Evolutionary conservation across 495 filamentous ascomycete genomes (phyloP).

Genomic region (Hyaloscypha bicolor): DNA sequence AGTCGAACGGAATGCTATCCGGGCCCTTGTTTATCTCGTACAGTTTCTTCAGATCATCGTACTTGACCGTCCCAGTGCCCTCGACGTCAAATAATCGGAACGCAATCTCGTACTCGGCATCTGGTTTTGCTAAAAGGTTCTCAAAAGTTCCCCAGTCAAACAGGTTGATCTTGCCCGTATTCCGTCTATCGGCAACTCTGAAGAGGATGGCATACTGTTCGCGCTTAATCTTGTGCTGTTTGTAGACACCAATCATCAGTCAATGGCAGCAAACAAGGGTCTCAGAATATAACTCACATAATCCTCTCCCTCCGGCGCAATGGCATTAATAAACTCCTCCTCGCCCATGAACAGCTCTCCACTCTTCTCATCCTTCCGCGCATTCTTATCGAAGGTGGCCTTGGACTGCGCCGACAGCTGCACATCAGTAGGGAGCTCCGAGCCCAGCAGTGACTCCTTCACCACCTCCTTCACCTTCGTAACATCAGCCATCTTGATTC

Average conservation of each 20-base stretch:
- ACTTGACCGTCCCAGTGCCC: constrained; percentile 79
- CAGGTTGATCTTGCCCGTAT: constrained; percentile 69
- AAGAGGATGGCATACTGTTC: constrained; percentile 95
- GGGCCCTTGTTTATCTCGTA: constrained; percentile 82
- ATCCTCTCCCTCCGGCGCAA: constrained; percentile 86
- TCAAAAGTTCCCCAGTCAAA: constrained; percentile 91
- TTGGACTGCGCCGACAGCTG: constrained; percentile 70
- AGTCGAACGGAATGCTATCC: constrained; percentile 88
- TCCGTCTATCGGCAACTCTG: constrained; percentile 78
- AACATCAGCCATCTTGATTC: constrained; percentile 27
- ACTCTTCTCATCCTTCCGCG: constrained; percentile 69
- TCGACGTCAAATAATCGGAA: constrained; percentile 93
- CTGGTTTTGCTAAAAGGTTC: constrained; percentile 89
- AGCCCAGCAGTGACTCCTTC: constrained; percentile 77
- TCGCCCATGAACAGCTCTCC: constrained; percentile 80
- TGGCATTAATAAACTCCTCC: constrained; percentile 84
- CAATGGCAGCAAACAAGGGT: constrained; percentile 20
- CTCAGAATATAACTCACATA: constrained; percentile 66
- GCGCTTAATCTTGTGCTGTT: constrained; percentile 93
- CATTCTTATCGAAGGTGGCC: constrained; percentile 74
- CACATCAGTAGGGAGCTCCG: constrained; percentile 46
- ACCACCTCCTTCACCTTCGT: constrained; percentile 54
- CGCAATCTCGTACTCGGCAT: constrained; percentile 98
- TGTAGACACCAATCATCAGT: constrained; percentile 31
- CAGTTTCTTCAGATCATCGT: constrained; percentile 77